Evolutionary conservation across 495 filamentous ascomycete species (phyloP), one percentile per base, ranked within the genome.

Genomic region (Stereocaulon alpinum): DNA sequence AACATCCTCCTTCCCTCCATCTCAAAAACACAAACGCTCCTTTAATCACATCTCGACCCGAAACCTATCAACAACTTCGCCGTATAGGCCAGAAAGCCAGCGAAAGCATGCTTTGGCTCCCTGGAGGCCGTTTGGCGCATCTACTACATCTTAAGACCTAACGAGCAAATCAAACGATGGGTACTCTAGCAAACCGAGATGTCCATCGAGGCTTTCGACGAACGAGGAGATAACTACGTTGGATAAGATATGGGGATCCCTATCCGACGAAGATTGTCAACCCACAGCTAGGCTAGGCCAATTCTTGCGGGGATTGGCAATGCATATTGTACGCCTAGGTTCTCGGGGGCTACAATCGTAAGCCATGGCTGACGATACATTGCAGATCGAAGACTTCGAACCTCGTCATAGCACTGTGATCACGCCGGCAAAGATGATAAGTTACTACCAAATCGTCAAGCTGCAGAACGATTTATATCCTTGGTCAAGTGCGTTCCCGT

Each of bases 391-490:
- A 40, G 81, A 90, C 58, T 88, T 86, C 64, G 72, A 82, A 20
- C 87, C 89, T 0, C 77, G 77, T 41, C 82, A 84, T 40, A 88
- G 79, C 43, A 75, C 92, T 47, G 87, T 95, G n/a, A 80, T 95
- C 40, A 82, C 85, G 0, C 87, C 89, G 2, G 74, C 80, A 11
- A 95, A 95, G 72, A 80, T 95, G 41, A 15, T 6, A 43, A 43
- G 41, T 0, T 43, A n/a, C 41, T 43, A 43, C 12, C 1, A 6
- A 43, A 43, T 12, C 12, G 41, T 43, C 41, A 43, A 43, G 41
- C 41, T 43, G 11, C 9, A 15, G 12, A 43, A 43, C 12, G 41
- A 43, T 1, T 43, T 11, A 1, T 86, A 84, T 68, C 80, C 84
- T 47, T 89, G 85, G 85, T 70, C 79, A 62, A 72, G 82, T n/a